phyloP scores from a whole-genome alignment of 2,329 filamentous ascomycete species.

The Fusarium torreyae region DNA sequence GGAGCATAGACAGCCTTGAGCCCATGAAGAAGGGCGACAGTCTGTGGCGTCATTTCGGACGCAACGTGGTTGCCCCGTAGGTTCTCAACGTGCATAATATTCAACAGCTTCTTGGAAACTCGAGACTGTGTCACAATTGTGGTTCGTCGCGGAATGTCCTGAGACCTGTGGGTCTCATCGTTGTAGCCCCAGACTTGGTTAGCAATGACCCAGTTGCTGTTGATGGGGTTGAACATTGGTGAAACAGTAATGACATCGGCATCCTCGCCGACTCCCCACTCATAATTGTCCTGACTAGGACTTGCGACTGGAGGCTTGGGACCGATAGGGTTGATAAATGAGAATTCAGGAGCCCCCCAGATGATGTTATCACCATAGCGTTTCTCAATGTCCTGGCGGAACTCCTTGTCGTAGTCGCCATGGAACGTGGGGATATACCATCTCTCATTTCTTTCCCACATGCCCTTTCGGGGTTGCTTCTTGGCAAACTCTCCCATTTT shows the following conservation, averaged over 20 bases:
- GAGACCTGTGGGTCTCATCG: slow-evolving; percentile 63
- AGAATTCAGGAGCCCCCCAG: slow-evolving; percentile 76
- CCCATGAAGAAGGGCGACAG: slow-evolving; percentile 81
- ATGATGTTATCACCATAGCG: slow-evolving; percentile 68
- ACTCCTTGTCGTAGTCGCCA: slow-evolving; percentile 76
- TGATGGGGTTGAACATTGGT: slow-evolving; percentile 83
- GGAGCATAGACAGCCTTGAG: slow-evolving; percentile 84
- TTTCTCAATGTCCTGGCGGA: slow-evolving; percentile 74
- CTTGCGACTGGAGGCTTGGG: slow-evolving; percentile 73
- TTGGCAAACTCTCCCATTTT: slow-evolving; percentile 74
- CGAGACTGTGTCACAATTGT: slow-evolving; percentile 86
- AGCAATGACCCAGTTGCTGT: slow-evolving; percentile 80
- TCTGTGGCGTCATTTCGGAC: slow-evolving; percentile 85
- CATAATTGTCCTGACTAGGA: slow-evolving; percentile 75
- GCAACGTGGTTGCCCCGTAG: slow-evolving; percentile 81
- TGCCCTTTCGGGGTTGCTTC: slow-evolving; percentile 77
- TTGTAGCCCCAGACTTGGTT: slow-evolving; percentile 78
- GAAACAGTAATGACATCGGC: slow-evolving; percentile 82
- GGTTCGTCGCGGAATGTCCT: slow-evolving; percentile 77
- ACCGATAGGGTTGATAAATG: slow-evolving; percentile 73
- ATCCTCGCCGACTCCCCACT: slow-evolving; percentile 83
- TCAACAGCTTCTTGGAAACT: slow-evolving; percentile 78
- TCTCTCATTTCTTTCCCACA: slow-evolving; percentile 81
- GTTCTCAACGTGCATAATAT: slow-evolving; percentile 85
- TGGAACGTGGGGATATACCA: slow-evolving; percentile 81